Evolutionary conservation across 2,329 filamentous ascomycete genomes (phyloP).

Genomic region (Xylariaceae sp.): DNA sequence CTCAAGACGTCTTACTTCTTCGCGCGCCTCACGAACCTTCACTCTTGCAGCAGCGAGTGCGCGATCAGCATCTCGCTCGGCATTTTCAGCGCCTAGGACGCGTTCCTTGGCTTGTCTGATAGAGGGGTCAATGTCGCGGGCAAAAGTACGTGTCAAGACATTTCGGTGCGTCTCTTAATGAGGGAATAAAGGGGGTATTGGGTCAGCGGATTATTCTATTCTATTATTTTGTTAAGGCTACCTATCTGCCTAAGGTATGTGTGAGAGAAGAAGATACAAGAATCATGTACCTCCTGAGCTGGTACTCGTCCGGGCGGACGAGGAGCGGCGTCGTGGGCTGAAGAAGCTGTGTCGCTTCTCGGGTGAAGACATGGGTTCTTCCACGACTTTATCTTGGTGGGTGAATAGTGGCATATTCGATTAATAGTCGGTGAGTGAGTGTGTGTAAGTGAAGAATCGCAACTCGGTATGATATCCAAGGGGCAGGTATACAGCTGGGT

Average conservation of each 20-base stretch:
- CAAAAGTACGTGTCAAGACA: neutral
- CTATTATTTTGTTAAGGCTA: too few species aligned
- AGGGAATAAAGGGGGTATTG: neutral
- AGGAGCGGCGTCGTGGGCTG: slow-evolving; percentile 37
- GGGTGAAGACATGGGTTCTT: slow-evolving; percentile 37
- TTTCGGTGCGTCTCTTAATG: neutral
- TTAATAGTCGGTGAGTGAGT: neutral
- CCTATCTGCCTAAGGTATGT: too few species aligned
- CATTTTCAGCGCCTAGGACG: slow-evolving; percentile 38
- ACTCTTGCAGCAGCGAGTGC: slow-evolving; percentile 54
- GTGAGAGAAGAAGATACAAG: neutral
- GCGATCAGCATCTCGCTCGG: slow-evolving; percentile 60
- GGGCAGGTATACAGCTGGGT: neutral
- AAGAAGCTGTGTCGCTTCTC: slow-evolving; percentile 37
- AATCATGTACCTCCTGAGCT: slow-evolving; percentile 23
- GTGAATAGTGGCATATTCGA: slow-evolving; percentile 32
- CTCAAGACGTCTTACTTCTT: slow-evolving; percentile 59
- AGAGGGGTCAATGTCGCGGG: slow-evolving; percentile 52
- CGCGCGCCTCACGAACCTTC: slow-evolving; percentile 57
- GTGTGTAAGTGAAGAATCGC: neutral
- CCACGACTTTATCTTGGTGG: slow-evolving; percentile 29
- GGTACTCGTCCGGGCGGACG: slow-evolving; percentile 24
- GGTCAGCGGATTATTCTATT: too few species aligned
- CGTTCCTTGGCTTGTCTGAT: slow-evolving; percentile 58
- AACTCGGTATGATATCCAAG: neutral